phyloP scores from a whole-genome alignment of 257 asterid species.

The Salvia splendens region DNA sequence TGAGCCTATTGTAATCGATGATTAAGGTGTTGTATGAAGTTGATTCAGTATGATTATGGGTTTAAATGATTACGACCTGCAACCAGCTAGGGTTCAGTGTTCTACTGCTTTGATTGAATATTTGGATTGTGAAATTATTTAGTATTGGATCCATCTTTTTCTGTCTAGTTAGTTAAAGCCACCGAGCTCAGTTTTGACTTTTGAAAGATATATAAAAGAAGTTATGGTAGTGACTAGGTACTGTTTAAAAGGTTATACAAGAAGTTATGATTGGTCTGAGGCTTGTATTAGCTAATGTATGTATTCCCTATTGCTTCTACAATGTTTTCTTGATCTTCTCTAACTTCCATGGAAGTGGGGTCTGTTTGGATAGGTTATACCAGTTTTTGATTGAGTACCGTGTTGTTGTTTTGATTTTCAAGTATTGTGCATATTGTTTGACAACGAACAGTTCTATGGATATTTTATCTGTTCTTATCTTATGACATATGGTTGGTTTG shows the following conservation, averaged over 20 bases:
- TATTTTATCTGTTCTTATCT: not conserved
- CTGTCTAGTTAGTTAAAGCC: not conserved
- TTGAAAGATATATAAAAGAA: not conserved
- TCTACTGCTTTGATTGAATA: not conserved
- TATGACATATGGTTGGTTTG: not conserved
- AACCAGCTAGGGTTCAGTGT: not conserved
- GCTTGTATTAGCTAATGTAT: not conserved
- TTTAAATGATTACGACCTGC: not conserved
- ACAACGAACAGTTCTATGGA: not conserved
- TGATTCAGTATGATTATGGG: not conserved
- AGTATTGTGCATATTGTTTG: not conserved
- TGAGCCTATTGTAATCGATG: not conserved
- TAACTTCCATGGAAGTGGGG: no score
- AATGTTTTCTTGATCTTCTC: no score
- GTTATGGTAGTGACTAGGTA: not conserved
- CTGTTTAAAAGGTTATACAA: no score
- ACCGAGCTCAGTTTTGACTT: not conserved
- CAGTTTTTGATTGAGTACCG: not conserved
- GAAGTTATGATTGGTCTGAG: no score
- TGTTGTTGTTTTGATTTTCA: not conserved
- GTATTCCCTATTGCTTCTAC: not conserved
- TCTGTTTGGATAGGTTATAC: not conserved
- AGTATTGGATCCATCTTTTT: not conserved
- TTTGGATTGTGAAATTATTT: not conserved
- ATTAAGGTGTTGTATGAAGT: slow-evolving; percentile 10